Evolutionary conservation across 148 eudicot genomes (phyloP).

Genomic region (Euryodendron excelsum): DNA sequence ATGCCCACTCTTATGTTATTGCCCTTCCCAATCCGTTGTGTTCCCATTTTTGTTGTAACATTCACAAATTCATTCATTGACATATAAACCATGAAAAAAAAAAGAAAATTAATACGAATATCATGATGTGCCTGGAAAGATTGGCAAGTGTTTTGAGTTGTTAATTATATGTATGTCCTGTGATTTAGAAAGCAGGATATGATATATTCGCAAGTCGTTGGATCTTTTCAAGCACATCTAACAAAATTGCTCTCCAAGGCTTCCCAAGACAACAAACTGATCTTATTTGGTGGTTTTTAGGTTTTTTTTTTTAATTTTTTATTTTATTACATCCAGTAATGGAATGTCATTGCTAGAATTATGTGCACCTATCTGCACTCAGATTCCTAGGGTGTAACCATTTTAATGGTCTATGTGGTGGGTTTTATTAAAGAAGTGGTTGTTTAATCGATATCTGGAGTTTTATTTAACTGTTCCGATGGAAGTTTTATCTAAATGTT

Average conservation of each 20-base stretch:
- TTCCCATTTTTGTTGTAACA: slow-evolving; percentile 21
- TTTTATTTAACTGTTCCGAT: too few species aligned
- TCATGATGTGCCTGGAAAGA: not conserved
- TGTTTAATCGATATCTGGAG: too few species aligned
- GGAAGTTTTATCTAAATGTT: too few species aligned
- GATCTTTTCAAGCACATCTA: not conserved
- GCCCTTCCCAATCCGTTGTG: not conserved
- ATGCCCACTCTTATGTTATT: not conserved
- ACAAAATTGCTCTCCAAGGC: not conserved
- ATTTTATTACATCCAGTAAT: too few species aligned
- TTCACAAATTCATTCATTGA: slow-evolving; percentile 19
- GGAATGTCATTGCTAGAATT: not conserved
- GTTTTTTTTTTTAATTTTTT: too few species aligned
- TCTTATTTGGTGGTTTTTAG: not conserved
- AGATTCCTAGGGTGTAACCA: too few species aligned
- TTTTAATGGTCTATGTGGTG: too few species aligned
- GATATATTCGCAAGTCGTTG: not conserved
- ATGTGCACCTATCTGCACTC: not conserved
- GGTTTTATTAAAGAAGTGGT: too few species aligned
- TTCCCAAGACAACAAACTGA: not conserved
- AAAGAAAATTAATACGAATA: not conserved
- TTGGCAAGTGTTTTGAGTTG: not conserved
- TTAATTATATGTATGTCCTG: not conserved
- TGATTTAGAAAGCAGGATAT: not conserved
- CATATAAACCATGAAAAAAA: not conserved